Conservation (phyloP, 768 basidiomycete species). For the Coprinopsis marcescibilis region DNA sequence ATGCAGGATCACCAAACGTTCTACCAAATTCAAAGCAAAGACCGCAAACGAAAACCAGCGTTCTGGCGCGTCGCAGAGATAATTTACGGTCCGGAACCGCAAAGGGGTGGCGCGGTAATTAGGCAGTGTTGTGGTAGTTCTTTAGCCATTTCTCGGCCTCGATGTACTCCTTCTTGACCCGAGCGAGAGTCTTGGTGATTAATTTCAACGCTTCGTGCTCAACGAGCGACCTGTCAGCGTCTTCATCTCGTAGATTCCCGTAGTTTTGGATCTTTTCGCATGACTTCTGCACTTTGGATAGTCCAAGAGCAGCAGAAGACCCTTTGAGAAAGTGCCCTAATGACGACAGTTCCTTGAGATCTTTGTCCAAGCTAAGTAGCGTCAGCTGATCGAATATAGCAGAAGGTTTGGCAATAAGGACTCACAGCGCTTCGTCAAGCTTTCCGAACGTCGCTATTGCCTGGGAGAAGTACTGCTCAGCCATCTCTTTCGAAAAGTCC, state of each 20-base stretch:
- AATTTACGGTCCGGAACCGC: too few species aligned
- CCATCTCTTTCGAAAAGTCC: conserved; percentile 79
- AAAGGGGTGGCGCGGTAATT: too few species aligned
- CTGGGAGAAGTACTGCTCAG: conserved; percentile 75
- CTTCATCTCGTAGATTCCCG: conserved; percentile 63
- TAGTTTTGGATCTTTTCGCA: conserved; percentile 93
- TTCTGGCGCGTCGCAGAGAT: too few species aligned
- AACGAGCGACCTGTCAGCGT: conserved; percentile 33
- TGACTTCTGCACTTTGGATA: conserved; percentile 70
- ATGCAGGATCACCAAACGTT: too few species aligned
- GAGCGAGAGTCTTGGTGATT: conserved; percentile 51
- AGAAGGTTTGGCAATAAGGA: conserved; percentile 18
- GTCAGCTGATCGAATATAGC: neutral
- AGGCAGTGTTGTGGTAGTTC: conserved; percentile 38
- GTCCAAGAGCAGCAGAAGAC: conserved; percentile 90
- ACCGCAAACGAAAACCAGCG: too few species aligned
- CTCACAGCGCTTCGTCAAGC: conserved; percentile 81
- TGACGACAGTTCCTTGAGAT: conserved; percentile 61
- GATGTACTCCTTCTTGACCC: conserved; percentile 63
- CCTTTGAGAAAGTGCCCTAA: conserved; percentile 97
- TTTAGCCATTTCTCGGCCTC: conserved; percentile 66
- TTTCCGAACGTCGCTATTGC: conserved; percentile 66
- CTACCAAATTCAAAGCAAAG: too few species aligned
- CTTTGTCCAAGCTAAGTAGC: conserved; percentile 42
- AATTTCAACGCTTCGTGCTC: conserved; percentile 46